Base-by-base conservation (phyloP, 805 yeast genomes). In the Starmerella apicola region DNA sequence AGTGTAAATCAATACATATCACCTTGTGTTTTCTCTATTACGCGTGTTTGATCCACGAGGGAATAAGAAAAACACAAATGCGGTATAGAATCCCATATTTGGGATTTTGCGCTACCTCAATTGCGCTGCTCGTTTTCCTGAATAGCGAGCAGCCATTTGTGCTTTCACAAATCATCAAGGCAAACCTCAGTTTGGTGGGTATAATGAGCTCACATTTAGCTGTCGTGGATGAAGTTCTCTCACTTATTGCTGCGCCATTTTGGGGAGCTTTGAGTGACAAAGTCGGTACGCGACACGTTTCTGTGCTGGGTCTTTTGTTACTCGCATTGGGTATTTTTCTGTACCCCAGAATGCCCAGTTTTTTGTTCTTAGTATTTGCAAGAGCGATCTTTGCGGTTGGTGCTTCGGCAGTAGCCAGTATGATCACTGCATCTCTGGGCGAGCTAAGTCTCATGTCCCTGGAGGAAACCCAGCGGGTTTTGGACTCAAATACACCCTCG, bases 201-300 rank as follows among this genome's bases (percentile, higher is more conserved):
- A 60, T 64, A 28, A 65, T 65, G 38, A 66, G 69, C 22, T 74
- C 76, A 0, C 58, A 66, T 2, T 51, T 72, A 23, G 72, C 74
- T 1, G 68, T 75, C 31, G 68, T 66, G 15, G 85, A 78, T 53
- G 85, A 79, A 53, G 42, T 77, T 8, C 58, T 72, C 0, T 64
- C 74, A 4, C 68, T 78, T 37, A 34, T 65, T 0, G 49, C 67
- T 15, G 68, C 80, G 10, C 85, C 86, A 0, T 56, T 77, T 18
- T 59, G 77, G 46, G 88, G 86, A 3, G 70, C 78, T 0, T 51
- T 74, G 21, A 67, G 74, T 47, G 86, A 79, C 51, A 67, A 69
- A 48, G 57, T 76, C 36, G 84, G 84, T 4, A 63, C 83, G 1
- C 66, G 76, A 41, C 58, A 71, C 19, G 65, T 76, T 12, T 68